Evolutionary conservation across 306 rosid species (phyloP).

Genomic region (Quercus engelmannii): DNA sequence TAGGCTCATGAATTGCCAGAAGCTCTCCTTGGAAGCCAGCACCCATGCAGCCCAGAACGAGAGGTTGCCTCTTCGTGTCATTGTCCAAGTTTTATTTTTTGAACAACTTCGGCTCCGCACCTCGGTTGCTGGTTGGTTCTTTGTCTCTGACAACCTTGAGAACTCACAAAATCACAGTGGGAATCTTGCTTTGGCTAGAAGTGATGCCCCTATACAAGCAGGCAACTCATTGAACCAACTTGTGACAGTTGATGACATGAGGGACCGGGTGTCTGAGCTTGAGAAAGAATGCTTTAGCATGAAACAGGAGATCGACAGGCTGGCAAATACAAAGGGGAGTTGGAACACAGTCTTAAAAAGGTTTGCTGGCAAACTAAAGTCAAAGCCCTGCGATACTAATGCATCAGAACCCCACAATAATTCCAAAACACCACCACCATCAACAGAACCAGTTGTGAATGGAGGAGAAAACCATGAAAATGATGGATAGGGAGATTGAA

Average conservation of each 20-base stretch:
- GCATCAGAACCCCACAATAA: constrained; percentile 32
- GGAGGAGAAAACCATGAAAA: constrained; percentile 34
- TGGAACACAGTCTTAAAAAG: constrained; percentile 66
- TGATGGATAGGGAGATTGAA: constrained; percentile 22
- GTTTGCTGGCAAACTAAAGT: constrained; percentile 50
- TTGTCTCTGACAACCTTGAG: constrained; percentile 66
- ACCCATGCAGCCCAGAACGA: constrained; percentile 94
- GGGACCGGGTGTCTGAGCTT: constrained; percentile 60
- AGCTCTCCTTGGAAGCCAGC: constrained; percentile 90
- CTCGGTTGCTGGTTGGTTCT: constrained; percentile 80
- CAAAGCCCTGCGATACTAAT: constrained; percentile 38
- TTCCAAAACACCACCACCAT: constrained; percentile 43
- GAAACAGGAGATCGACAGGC: constrained; percentile 70
- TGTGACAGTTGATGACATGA: constrained; percentile 51
- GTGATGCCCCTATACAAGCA: constrained; percentile 17
- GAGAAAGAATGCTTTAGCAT: constrained; percentile 76
- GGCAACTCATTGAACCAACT: constrained; percentile 21
- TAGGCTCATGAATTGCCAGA: constrained; percentile 87
- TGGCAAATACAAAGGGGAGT: constrained; percentile 65
- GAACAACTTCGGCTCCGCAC: constrained; percentile 84
- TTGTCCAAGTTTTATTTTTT: constrained; percentile 89
- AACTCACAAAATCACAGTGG: constrained; percentile 48
- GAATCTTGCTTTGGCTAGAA: constrained; percentile 41
- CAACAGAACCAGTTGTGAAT: constrained; percentile 9
- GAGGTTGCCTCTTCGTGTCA: constrained; percentile 75